Evolutionary conservation across 495 filamentous ascomycete genomes (phyloP).

Genomic region (Penicillium paxilli): DNA sequence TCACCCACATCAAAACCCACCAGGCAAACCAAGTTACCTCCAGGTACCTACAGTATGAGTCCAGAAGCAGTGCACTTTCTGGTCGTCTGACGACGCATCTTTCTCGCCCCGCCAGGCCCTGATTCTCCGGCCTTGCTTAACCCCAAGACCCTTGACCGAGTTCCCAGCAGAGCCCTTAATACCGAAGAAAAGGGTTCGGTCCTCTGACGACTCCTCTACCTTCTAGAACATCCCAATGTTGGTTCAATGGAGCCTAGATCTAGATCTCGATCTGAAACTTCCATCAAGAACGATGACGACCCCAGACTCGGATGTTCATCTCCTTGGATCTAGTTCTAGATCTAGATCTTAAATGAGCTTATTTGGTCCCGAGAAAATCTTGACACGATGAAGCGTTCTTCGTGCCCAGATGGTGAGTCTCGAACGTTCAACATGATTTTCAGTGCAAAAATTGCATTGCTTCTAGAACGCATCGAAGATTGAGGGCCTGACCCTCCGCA

Average conservation of each 20-base stretch:
- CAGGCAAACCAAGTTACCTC: background rate
- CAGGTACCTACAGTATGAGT: background rate
- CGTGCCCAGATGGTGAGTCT: no score
- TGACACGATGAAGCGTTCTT: background rate
- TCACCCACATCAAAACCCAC: background rate
- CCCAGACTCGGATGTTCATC: no score
- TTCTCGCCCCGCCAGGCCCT: slow-evolving; percentile 15
- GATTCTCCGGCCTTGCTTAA: slow-evolving; percentile 4
- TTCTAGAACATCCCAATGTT: no score
- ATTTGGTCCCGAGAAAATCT: background rate
- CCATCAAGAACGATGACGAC: no score
- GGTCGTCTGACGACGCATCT: slow-evolving; percentile 23
- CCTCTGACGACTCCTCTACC: slow-evolving; percentile 11
- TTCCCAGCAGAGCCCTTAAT: background rate
- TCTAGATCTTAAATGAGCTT: background rate
- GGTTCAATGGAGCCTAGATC: no score
- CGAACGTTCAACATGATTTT: background rate
- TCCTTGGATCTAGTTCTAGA: no score
- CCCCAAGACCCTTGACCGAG: slow-evolving; percentile 7
- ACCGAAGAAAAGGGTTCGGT: background rate
- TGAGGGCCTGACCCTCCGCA: background rate
- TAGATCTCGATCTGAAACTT: background rate
- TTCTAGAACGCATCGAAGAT: background rate
- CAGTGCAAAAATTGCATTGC: background rate
- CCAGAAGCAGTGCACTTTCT: background rate